Conservation (phyloP, 345 rosid species). For the Pelargonium nanum region DNA sequence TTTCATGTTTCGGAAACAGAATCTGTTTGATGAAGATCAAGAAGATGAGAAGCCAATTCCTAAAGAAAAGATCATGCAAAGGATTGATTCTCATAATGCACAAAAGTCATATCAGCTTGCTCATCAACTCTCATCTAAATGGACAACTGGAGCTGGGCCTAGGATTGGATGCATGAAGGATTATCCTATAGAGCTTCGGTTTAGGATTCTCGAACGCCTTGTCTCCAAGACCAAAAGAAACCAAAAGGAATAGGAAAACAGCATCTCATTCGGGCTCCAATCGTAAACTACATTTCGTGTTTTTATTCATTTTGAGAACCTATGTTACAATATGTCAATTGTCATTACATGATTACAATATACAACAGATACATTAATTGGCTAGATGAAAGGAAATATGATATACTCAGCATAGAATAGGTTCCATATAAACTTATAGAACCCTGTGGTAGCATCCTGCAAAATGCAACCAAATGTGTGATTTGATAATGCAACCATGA, state of each 20-base stretch:
- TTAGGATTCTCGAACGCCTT: constrained; percentile 57
- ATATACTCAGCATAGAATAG: constrained; percentile 84
- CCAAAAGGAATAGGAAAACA: not conserved
- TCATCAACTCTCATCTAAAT: constrained; percentile 53
- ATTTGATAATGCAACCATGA: too few species aligned
- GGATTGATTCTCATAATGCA: constrained; percentile 76
- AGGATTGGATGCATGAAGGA: constrained; percentile 95
- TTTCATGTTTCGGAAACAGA: constrained; percentile 45
- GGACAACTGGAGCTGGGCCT: constrained; percentile 95
- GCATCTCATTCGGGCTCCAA: not conserved
- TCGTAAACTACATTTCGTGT: too few species aligned
- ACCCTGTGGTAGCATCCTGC: constrained; percentile 78
- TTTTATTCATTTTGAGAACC: not conserved
- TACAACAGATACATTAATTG: not conserved
- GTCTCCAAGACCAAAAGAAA: constrained; percentile 40
- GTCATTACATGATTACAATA: not conserved
- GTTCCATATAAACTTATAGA: constrained; percentile 85
- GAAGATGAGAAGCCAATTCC: constrained; percentile 46
- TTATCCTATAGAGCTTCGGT: constrained; percentile 75
- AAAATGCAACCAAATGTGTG: constrained; percentile 12
- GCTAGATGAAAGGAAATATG: constrained; percentile 65
- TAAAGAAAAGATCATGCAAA: constrained; percentile 57
- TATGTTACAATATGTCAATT: not conserved
- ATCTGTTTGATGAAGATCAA: constrained; percentile 49
- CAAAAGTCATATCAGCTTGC: constrained; percentile 69